phyloP scores from a whole-genome alignment of 1,139 yeast genomes.

The Meyerozyma athensensis region DNA sequence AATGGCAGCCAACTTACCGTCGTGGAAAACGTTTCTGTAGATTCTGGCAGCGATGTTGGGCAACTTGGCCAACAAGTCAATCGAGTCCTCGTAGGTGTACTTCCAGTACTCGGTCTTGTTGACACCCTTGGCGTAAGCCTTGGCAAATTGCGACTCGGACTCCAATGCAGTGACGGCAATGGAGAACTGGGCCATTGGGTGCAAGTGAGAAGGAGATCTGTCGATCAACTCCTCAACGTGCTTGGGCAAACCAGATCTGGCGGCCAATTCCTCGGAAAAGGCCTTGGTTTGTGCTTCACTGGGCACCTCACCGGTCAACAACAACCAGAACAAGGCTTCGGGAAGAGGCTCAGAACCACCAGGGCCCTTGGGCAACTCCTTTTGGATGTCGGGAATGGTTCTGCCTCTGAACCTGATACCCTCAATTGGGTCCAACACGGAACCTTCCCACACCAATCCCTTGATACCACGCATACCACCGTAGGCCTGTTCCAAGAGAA shows the following conservation, averaged over 20 bases:
- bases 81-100: slow-evolving; percentile 84
- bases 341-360: slow-evolving; percentile 85
- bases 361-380: slow-evolving; percentile 87
- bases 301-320: slow-evolving; percentile 89
- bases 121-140: slow-evolving; percentile 86
- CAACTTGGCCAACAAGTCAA: slow-evolving; percentile 84
- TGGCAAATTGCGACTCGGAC: slow-evolving; percentile 85
- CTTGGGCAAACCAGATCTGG: slow-evolving; percentile 79
- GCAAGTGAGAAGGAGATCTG: slow-evolving; percentile 79
- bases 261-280: slow-evolving; percentile 78
- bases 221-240: slow-evolving; percentile 81
- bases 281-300: slow-evolving; percentile 69
- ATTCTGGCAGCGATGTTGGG: slow-evolving; percentile 93
- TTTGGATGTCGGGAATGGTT: slow-evolving; percentile 93
- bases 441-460: slow-evolving; percentile 99
- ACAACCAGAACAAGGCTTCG: slow-evolving; percentile 89
- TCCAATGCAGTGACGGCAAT: slow-evolving; percentile 90
- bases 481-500: slow-evolving; percentile 91
- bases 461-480: slow-evolving; percentile 99
- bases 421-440: slow-evolving; percentile 95
- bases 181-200: slow-evolving; percentile 97
- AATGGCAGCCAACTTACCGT: slow-evolving; percentile 72
- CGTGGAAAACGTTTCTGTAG: slow-evolving; percentile 85
- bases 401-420: slow-evolving; percentile 98
- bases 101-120: slow-evolving; percentile 89